phyloP scores from a whole-genome alignment of 352 stramenopile species.

The Pythium sukuiense region DNA sequence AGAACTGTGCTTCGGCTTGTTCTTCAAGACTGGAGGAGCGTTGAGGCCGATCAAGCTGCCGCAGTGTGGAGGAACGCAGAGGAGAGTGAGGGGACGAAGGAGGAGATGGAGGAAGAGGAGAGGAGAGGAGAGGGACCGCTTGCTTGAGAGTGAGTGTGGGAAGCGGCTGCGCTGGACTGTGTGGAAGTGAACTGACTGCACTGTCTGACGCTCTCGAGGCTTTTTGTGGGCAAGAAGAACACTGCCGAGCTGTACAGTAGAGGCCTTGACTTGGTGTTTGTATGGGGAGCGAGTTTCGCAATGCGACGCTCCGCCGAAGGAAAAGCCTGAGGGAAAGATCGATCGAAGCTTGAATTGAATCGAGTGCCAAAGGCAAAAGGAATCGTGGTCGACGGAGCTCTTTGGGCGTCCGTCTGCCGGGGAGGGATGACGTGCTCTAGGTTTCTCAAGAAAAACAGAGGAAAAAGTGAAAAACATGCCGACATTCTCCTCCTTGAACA shows the following conservation, averaged over 20 bases:
- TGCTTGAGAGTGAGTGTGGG: conserved; percentile 7
- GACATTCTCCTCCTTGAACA: conserved; percentile 23
- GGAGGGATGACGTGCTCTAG: neutral
- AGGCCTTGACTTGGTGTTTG: neutral
- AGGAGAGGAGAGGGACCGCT: neutral
- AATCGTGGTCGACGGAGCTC: conserved; percentile 12
- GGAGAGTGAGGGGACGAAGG: neutral
- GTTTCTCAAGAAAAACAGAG: neutral
- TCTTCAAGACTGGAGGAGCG: neutral
- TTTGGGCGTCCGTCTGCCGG: conserved; percentile 27
- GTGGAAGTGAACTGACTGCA: conserved; percentile 8
- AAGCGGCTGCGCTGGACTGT: conserved; percentile 16
- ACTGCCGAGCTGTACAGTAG: neutral
- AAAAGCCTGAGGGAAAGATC: conserved; percentile 10
- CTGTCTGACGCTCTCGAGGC: conserved; percentile 13
- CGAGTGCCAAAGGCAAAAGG: neutral
- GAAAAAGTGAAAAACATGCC: neutral
- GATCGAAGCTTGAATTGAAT: conserved; percentile 1
- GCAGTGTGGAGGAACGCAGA: conserved; percentile 1
- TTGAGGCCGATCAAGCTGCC: neutral
- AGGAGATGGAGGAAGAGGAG: conserved; percentile 8
- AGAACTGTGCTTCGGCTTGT: neutral
- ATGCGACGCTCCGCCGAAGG: conserved; percentile 18
- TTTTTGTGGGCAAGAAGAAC: neutral
- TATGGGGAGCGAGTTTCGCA: conserved; percentile 23